Percentiles rank a stretch among this genome's conserved stretches.
Conservation (phyloP, 345 rosid species). For the Gynandropsis gynandra region DNA sequence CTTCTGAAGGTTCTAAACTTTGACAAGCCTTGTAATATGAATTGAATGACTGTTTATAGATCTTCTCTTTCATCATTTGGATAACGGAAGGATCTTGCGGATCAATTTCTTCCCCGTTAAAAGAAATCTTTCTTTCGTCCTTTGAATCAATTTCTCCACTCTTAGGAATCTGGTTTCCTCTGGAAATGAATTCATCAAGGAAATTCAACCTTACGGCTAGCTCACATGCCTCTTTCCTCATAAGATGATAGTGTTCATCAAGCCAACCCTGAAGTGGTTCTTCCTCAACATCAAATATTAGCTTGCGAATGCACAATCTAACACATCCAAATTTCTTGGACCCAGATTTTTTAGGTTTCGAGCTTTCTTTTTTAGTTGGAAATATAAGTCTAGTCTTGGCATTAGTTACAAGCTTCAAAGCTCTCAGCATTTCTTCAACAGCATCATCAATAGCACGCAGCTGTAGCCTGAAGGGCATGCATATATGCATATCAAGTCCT, state of each 20-base stretch:
- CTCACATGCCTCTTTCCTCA: constrained; percentile 78
- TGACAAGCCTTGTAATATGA: constrained; percentile 82
- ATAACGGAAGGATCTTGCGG: constrained; percentile 46
- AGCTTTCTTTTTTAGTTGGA: constrained; percentile 57
- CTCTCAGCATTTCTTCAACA: constrained; percentile 87
- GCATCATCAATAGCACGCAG: constrained; percentile 97
- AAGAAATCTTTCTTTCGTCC: constrained; percentile 37
- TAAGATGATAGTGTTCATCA: constrained; percentile 76
- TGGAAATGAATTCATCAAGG: constrained; percentile 57
- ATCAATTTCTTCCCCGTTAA: constrained; percentile 56
- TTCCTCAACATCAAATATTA: constrained; percentile 86
- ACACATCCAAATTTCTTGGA: constrained; percentile 56
- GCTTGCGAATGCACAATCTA: constrained; percentile 60
- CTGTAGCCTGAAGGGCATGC: constrained; percentile 77
- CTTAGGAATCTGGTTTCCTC: constrained; percentile 33
- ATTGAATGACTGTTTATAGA: constrained; percentile 55
- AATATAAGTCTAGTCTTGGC: constrained; percentile 52
- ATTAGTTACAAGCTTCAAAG: constrained; percentile 66
- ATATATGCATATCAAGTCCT: constrained; percentile 77
- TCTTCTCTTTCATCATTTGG: constrained; percentile 48
- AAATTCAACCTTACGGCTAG: constrained; percentile 74
- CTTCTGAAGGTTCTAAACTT: constrained; percentile 50
- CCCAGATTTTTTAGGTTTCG: constrained; percentile 57
- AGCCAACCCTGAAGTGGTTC: constrained; percentile 98
- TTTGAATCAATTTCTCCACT: constrained; percentile 40